A percentile compares a stretch with the other conserved stretches of the same genome.
Conservation (phyloP, 73 alveolate species). For the Paramecium caudatum region DNA sequence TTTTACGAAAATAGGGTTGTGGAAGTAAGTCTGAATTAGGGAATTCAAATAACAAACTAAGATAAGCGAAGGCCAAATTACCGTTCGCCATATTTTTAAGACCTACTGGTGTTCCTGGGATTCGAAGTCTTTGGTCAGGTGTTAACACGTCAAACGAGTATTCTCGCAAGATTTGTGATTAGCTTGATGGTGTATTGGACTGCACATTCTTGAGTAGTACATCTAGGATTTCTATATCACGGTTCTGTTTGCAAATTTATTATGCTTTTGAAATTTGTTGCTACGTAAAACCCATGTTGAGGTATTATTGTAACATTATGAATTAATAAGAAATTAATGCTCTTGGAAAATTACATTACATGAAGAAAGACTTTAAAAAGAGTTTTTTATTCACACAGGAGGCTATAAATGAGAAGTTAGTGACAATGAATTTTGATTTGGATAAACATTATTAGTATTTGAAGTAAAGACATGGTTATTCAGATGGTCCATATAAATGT, state of each 20-base stretch:
- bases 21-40: conserved; percentile 83
- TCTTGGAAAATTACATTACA: neutral
- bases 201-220: conserved; percentile 12
- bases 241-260: conserved; percentile 1
- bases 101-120: conserved; percentile 82
- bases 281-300: conserved; percentile 14
- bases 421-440: neutral
- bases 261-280: neutral
- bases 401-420: neutral
- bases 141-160: conserved; percentile 79
- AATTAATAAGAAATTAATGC: no score
- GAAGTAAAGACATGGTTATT: neutral
- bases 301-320: neutral
- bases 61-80: neutral
- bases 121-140: conserved; percentile 81
- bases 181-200: conserved; percentile 4
- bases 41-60: conserved; percentile 92
- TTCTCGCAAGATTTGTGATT: conserved; percentile 32
- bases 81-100: conserved; percentile 90
- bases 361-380: neutral
- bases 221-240: conserved; percentile 8
- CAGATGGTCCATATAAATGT: neutral
- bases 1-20: conserved; percentile 84
- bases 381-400: neutral
- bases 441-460: neutral